These are phyloP conservation scores for Quercus tomentella DNA, from an alignment of 331 rosid species.

Conservation along the genomic window DNA sequence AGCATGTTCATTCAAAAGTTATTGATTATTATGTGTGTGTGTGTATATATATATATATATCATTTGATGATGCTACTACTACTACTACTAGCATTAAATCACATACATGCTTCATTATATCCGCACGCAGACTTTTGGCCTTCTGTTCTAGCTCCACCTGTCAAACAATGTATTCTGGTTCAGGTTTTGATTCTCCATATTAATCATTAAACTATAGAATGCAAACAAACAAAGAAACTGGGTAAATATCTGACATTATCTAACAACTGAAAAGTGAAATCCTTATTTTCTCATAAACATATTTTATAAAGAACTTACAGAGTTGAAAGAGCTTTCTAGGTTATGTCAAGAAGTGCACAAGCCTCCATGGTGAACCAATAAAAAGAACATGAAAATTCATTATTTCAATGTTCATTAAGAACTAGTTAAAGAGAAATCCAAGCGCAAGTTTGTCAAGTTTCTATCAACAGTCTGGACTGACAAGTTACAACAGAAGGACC, in stretches of 20 bases:
- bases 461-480: not conserved
- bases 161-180: constrained; percentile 18
- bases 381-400: not conserved
- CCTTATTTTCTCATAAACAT: no score
- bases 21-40: not conserved
- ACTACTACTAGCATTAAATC: not conserved
- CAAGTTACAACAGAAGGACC: not conserved
- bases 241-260: not conserved
- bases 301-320: no score
- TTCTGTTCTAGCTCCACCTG: constrained; percentile 83
- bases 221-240: not conserved
- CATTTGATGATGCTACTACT: no score
- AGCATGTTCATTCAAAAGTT: not conserved
- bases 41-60: not conserved
- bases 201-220: not conserved
- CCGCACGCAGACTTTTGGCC: constrained; percentile 63
- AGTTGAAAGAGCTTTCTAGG: not conserved
- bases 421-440: not conserved
- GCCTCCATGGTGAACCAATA: not conserved
- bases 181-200: not conserved
- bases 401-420: not conserved
- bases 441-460: not conserved
- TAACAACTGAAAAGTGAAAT: not conserved
- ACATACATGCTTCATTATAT: constrained; percentile 68
- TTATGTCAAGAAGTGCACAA: not conserved